These are phyloP conservation scores for Irpex lacteus DNA, from an alignment of 1,284 basidiomycete genomes.

Conservation along the genomic window DNA sequence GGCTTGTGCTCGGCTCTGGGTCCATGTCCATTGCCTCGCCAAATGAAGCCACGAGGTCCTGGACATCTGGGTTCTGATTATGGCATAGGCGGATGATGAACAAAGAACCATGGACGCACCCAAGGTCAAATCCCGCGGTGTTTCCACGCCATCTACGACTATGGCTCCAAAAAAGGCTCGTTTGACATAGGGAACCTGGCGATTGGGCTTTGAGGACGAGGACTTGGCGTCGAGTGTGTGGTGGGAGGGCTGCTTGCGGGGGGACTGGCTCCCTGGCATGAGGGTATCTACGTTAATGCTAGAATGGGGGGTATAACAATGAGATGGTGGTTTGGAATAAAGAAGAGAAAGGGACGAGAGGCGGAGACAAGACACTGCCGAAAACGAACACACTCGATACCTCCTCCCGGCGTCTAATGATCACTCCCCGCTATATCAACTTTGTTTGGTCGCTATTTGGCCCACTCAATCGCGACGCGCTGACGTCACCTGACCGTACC, in stretches of 20 bases:
- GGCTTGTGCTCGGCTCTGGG: conserved; percentile 33
- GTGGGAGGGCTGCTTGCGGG: conserved; percentile 64
- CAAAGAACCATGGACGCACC: conserved; percentile 40
- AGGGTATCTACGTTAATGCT: conserved; percentile 9
- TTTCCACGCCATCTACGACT: conserved; percentile 75
- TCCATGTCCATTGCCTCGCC: conserved; percentile 56
- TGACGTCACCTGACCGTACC: conserved; percentile 14
- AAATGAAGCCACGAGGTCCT: conserved; percentile 73
- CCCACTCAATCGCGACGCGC: conserved; percentile 5
- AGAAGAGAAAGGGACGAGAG: background rate
- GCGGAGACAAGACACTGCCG: background rate
- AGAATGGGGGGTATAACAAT: background rate
- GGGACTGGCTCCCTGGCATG: conserved; percentile 32
- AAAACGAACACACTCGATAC: background rate
- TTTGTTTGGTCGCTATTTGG: conserved; percentile 13
- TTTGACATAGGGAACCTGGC: conserved; percentile 47
- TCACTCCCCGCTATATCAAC: background rate
- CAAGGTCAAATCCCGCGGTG: conserved; percentile 62
- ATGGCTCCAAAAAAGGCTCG: conserved; percentile 81
- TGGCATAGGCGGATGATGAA: background rate
- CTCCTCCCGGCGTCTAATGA: too few relatives aligned
- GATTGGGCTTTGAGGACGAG: conserved; percentile 30
- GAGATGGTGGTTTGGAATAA: background rate
- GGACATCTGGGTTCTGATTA: conserved; percentile 55
- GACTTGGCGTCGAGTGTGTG: conserved; percentile 62